Evolutionary conservation across 768 basidiomycete genomes (phyloP).

Genomic region (Guyanaporus albipodus): DNA sequence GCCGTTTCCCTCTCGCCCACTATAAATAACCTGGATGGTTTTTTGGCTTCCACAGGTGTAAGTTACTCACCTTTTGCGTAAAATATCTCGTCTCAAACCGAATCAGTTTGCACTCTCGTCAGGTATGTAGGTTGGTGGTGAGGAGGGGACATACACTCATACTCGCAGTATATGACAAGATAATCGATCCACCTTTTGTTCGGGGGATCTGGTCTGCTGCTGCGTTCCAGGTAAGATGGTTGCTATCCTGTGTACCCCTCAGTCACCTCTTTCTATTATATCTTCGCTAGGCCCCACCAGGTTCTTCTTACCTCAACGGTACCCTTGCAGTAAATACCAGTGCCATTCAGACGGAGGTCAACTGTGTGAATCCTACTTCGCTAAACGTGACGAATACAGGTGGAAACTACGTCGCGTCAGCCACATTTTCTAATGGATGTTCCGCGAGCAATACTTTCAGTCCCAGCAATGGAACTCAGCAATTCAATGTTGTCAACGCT

Average conservation of each 20-base stretch:
- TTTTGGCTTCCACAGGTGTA: conserved; percentile 58
- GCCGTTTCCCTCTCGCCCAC: conserved; percentile 44
- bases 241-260: background rate
- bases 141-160: background rate
- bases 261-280: background rate
- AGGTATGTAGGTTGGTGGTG: conserved; percentile 10
- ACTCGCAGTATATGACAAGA: conserved; percentile 30
- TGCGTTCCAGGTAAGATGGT: conserved; percentile 42
- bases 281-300: conserved; percentile 38
- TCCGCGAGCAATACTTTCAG: conserved; percentile 35
- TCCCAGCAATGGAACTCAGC: conserved; percentile 35
- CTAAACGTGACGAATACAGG: conserved; percentile 22
- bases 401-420: conserved; percentile 37
- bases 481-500: conserved; percentile 47
- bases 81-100: conserved; percentile 15
- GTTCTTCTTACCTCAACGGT: conserved; percentile 45
- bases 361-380: conserved; percentile 42
- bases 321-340: conserved; percentile 50
- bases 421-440: conserved; percentile 51
- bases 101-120: conserved; percentile 32
- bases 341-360: conserved; percentile 40
- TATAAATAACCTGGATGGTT: conserved; percentile 44
- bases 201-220: conserved; percentile 49
- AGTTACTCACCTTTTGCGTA: conserved; percentile 14
- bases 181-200: conserved; percentile 60